A percentile compares a stretch with the other conserved stretches of the same genome.
Evolutionary conservation across 2,329 filamentous ascomycete genomes (phyloP).

Genomic region (Aspergillus hiratsukae): DNA sequence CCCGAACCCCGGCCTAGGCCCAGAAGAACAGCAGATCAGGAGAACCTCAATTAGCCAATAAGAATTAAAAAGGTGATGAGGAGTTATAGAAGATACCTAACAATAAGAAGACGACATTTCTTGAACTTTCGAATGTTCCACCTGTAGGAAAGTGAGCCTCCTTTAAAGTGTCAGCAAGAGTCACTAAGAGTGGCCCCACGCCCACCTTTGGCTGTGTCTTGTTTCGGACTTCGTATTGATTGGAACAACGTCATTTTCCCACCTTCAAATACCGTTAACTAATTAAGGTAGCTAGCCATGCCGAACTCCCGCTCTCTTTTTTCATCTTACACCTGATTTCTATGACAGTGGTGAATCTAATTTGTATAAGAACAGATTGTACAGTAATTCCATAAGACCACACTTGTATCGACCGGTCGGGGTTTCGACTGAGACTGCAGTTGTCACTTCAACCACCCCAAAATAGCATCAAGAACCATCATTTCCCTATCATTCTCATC

Average conservation of each 20-base stretch:
- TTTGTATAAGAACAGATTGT: neutral
- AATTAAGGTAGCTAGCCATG: constrained; percentile 1
- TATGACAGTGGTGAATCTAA: neutral
- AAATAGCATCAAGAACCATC: neutral
- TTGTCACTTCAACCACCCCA: neutral
- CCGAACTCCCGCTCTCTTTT: constrained; percentile 3
- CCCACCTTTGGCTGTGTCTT: constrained; percentile 1
- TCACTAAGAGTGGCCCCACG: constrained; percentile 10
- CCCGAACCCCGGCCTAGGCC: neutral
- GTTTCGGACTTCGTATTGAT: neutral
- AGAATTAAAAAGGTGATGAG: neutral
- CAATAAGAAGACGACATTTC: neutral
- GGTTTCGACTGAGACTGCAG: neutral
- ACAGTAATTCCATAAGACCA: neutral
- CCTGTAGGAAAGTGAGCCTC: neutral
- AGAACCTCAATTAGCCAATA: neutral
- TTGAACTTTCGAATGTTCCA: neutral
- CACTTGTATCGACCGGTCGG: neutral
- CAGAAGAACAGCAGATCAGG: neutral
- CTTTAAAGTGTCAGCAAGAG: neutral
- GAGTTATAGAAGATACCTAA: neutral
- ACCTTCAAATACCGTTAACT: neutral
- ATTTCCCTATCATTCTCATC: neutral
- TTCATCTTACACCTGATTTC: neutral
- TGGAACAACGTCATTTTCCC: constrained; percentile 9